These are phyloP conservation scores for Cystobasidium onofrii DNA, from an alignment of 768 basidiomycete species.

Conservation along the genomic window DNA sequence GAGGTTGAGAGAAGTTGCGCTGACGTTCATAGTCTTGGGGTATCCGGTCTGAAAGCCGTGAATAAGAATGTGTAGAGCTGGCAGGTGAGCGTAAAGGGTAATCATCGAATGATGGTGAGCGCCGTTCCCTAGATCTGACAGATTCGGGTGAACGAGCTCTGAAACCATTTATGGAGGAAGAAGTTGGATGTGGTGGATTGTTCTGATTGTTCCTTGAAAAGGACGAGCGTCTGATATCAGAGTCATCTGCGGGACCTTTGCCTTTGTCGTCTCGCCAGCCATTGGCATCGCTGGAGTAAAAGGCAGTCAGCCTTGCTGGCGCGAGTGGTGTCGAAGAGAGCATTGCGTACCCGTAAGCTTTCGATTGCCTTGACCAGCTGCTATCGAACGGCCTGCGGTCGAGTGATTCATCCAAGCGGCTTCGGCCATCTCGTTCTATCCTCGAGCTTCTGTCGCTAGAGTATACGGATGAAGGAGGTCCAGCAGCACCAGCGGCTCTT, in stretches of 20 bases:
- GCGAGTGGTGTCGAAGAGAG: background rate
- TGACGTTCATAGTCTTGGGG: background rate
- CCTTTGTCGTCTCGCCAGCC: conserved; percentile 8
- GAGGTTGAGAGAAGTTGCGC: background rate
- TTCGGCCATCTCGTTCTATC: background rate
- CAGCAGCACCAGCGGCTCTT: background rate
- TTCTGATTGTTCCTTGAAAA: conserved; percentile 4
- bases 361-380: background rate
- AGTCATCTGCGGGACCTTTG: background rate
- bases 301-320: background rate
- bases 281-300: background rate
- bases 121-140: background rate
- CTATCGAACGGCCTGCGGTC: background rate
- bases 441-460: background rate
- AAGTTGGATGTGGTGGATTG: background rate
- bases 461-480: background rate
- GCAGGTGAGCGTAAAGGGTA: background rate
- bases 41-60: background rate
- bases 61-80: conserved; percentile 5
- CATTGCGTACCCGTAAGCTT: background rate
- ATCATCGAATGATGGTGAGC: background rate
- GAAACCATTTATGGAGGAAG: background rate
- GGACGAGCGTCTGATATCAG: background rate
- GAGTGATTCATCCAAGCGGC: background rate
- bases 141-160: conserved; percentile 4